Base-by-base conservation (phyloP, 352 stramenopile species). In the Globisporangium lucens region DNA sequence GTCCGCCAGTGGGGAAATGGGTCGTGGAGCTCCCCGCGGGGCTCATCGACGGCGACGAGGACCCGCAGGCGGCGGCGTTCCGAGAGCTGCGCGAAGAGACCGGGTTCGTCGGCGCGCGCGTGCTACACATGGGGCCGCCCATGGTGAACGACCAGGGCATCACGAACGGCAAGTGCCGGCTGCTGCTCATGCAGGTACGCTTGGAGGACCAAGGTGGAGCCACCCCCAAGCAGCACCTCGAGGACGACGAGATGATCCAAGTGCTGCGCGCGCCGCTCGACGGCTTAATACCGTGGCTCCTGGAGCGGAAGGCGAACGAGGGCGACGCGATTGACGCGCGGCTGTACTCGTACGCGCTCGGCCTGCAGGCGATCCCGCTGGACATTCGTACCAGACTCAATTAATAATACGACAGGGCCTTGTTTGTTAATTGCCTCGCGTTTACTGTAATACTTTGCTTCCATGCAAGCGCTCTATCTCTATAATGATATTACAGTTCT, bases 1-100 rank as follows among this genome's bases (percentile, higher is more conserved):
- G 94, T 15, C 93, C 93, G 20, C 87, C 93, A 3, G 82, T 92
- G 5, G 83, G 83, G 57, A 79, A 85, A 51, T 95, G 85, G 75
- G 94, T 95, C 27, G 70, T 98, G 51, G 93, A 98, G 74, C 81
- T 98, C 17, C 93, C 93, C 1, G 92, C 93, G 10, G 92, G 94
- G 15, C 82, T 98, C 27, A 97, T 98, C 70, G 94, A 98, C 70
- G 70, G 69, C 20, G 75, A 80, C 10, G 92, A 98, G 66, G 79
- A 79, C 1, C 77, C 87, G 0, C 88, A 89, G 60, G 52, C 72
- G 30, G 90, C 93, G 1, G 94, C 92, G 6, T 70, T 86, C 30
- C 72, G 92, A 6, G 92, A 98, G 73, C 79, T 98, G 9, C 69
- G 77, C 1, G 93, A 98, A 75, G 93, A 98, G 73, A 98, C 93